Evolutionary conservation across 352 stramenopile genomes (phyloP), one percentile per base, ranked within the genome.

Genomic region (Pseudoperonospora humuli): DNA sequence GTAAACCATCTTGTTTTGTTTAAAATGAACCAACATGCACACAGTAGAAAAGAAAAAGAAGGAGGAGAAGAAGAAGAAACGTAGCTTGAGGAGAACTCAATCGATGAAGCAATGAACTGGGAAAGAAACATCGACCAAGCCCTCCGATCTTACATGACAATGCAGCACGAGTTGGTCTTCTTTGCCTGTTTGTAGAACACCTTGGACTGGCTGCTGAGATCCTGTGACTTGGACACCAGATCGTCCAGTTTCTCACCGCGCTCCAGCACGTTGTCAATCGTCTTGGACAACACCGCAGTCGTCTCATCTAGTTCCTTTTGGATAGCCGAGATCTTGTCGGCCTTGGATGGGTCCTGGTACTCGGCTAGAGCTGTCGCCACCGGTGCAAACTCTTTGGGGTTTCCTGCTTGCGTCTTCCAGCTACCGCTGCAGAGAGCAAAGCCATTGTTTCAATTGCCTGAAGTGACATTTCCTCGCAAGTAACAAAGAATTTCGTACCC

Each of bases 121-220:
- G 32, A 42, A n/a, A 3, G 31, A 21, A 50, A 57, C 51, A 42
- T 46, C 31, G 35, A 39, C 27, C 41, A 47, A 7, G 36, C 45
- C 15, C 36, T 48, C 24, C 23, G n/a, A 55, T 46, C 56, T 76
- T 79, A 92, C 80, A 92, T 92, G 50, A 93, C 66, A 29, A 97
- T 77, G 76, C 96, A 99, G 79, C 96, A 99, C 53, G 81, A 94
- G 77, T 99, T 99, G 53, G 96, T 98, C 78, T 98, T 98, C 70
- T 97, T 97, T 21, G 96, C 96, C 59, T 98, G 92, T 65, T 98
- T 98, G 86, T 99, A 99, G 73, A 99, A 99, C 70, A 99, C 96
- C 80, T 99, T 99, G 40, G 91, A 98, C 71, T 99, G 96, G 54
- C 79, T 92, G 56, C 85, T 97, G 48, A 99, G 75, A 63, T 99